A percentile compares a stretch with the other conserved stretches of the same genome.
phyloP scores from a whole-genome alignment of 2,329 filamentous ascomycete genomes.

The Didymellaceae sp. region DNA sequence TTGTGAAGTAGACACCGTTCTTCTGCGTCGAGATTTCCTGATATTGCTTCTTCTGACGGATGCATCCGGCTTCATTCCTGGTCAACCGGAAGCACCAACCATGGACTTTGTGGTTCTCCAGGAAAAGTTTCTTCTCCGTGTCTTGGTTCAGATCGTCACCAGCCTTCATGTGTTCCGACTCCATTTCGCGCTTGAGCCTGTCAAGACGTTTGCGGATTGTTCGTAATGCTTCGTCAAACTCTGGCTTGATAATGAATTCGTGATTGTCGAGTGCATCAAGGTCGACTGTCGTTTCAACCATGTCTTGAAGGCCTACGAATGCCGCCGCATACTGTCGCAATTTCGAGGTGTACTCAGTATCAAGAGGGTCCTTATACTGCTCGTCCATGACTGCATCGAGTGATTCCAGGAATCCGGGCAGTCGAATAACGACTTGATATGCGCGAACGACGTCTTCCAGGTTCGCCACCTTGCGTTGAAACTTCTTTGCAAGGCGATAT shows the following conservation, averaged over 20 bases:
- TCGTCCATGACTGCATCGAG: slow-evolving; percentile 96
- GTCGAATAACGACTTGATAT: slow-evolving; percentile 90
- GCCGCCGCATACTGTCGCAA: slow-evolving; percentile 75
- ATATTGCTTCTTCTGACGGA: slow-evolving; percentile 88
- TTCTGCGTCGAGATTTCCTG: slow-evolving; percentile 98
- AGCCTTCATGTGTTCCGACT: slow-evolving; percentile 77
- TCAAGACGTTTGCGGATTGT: slow-evolving; percentile 93
- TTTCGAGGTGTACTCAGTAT: slow-evolving; percentile 85
- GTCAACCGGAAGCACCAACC: slow-evolving; percentile 97
- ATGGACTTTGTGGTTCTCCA: slow-evolving; percentile 94
- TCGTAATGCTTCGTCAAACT: slow-evolving; percentile 88
- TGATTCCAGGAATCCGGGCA: slow-evolving; percentile 88
- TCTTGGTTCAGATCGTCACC: slow-evolving; percentile 87
- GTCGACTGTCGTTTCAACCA: slow-evolving; percentile 98
- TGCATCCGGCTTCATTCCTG: slow-evolving; percentile 86
- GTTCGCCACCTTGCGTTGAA: slow-evolving; percentile 88
- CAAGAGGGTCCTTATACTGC: slow-evolving; percentile 83
- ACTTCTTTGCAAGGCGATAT: slow-evolving; percentile 91
- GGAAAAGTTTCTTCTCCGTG: slow-evolving; percentile 96
- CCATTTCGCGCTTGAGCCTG: slow-evolving; percentile 80
- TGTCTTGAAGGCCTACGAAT: slow-evolving; percentile 87
- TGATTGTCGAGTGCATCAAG: slow-evolving; percentile 94
- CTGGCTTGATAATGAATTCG: slow-evolving; percentile 98
- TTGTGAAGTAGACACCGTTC: slow-evolving; percentile 98
- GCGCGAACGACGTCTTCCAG: slow-evolving; percentile 94